Conservation (phyloP, 495 filamentous ascomycete species). For the Neurospora hispaniola region DNA sequence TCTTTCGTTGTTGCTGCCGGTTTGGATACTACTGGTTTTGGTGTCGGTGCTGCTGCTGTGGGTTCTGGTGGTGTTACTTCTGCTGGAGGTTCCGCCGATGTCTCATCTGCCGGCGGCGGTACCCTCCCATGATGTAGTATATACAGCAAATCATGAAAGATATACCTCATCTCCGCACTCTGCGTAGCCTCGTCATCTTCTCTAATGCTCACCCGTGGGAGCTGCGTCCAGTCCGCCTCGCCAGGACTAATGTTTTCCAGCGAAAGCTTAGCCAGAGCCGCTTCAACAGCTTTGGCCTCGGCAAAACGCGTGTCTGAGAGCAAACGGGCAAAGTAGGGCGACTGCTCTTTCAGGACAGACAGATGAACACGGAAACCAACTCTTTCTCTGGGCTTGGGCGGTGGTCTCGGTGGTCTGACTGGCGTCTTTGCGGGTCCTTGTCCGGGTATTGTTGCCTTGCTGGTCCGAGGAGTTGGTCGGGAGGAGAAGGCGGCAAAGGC, state of each 20-base stretch:
- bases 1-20: not conserved
- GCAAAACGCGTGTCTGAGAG: slow-evolving; percentile 39
- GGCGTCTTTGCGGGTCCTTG: slow-evolving; percentile 11
- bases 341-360: slow-evolving; percentile 32
- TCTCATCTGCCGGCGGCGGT: not conserved
- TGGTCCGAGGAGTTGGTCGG: slow-evolving; percentile 1
- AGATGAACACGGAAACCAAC: slow-evolving; percentile 30
- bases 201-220: slow-evolving; percentile 44
- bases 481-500: not conserved
- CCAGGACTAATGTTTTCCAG: slow-evolving; percentile 31
- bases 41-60: not conserved
- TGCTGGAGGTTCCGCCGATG: slow-evolving; percentile 14
- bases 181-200: slow-evolving; percentile 50
- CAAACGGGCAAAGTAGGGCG: slow-evolving; percentile 49
- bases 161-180: slow-evolving; percentile 35
- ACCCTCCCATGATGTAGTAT: slow-evolving; percentile 36
- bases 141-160: slow-evolving; percentile 45
- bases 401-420: slow-evolving; percentile 13
- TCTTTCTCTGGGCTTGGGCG: slow-evolving; percentile 22
- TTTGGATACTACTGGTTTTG: not conserved
- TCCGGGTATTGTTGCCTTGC: not conserved
- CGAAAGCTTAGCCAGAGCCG: slow-evolving; percentile 31
- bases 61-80: not conserved
- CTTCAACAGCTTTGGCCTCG: slow-evolving; percentile 38
- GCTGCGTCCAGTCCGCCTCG: slow-evolving; percentile 32